Evolutionary conservation across 176 grass and related monocot genomes (phyloP), one percentile per base, ranked within the genome.

Genomic region (Zoysia pacifica): DNA sequence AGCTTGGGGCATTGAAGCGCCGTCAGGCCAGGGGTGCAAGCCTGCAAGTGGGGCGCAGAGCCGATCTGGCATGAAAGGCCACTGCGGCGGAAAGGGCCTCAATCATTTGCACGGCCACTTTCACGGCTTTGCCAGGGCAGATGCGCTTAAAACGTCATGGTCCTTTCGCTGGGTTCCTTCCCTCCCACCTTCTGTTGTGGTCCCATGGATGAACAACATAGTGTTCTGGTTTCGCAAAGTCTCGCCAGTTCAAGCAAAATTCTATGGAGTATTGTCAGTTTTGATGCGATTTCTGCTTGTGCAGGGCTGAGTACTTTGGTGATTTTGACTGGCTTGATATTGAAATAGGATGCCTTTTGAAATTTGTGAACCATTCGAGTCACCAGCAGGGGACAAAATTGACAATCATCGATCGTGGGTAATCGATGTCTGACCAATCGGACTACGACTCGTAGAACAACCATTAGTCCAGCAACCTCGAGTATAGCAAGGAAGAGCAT

Each of bases 41-140:
- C 8, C 74, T 74, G 35, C 61, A 12, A 18, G 69, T 73, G 81
- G 86, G 77, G 69, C 9, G 76, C 62, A 44, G 42, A 42, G 58
- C 52, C 9, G 71, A 88, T 75, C 87, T 85, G 87, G 72, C 77
- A 72, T 69, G 52, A 69, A 56, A 79, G 65, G 56, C 80, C 69
- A 62, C 69, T 58, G 59, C 48, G 5, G 41, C 5, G 52, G 56
- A 81, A 74, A 38, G 52, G 44, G 7, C 55, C 28, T 19, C 81
- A 84, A 89, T 86, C 78, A 86, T 89, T 82, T 50, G 78, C 74
- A 74, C 71, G 49, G 78, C 2, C 72, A 6, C 70, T 69, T 20
- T 77, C 46, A 62, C 72, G 72, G 43, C 48, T 81, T 89, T 67
- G 72, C 76, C 78, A 85, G 77, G 18, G 71, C 38, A 81, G 82